phyloP scores from a whole-genome alignment of 179 eudicot genomes.

The Vitellaria paradoxa region DNA sequence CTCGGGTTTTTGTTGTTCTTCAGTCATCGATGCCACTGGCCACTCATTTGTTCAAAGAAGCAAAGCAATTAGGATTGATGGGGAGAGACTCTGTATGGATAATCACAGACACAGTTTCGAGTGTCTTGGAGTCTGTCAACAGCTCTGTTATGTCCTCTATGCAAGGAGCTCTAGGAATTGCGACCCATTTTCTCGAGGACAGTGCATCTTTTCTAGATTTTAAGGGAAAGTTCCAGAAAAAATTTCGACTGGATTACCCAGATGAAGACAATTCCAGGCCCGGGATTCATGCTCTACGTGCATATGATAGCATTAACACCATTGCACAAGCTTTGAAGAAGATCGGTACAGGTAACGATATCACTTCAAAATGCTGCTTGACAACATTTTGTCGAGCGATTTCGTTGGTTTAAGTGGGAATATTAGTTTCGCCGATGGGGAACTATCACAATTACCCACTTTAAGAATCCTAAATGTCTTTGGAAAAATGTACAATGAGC shows the following conservation, averaged over 20 bases:
- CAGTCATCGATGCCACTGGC: slow-evolving; percentile 34
- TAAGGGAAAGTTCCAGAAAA: slow-evolving; percentile 20
- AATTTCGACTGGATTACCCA: slow-evolving; percentile 24
- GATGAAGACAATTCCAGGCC: slow-evolving; percentile 27
- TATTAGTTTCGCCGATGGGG: slow-evolving; percentile 24
- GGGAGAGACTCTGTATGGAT: slow-evolving; percentile 47
- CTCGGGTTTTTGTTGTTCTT: slow-evolving; percentile 52
- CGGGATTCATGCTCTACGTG: slow-evolving; percentile 40
- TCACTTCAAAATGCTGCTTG: background rate
- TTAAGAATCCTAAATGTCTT: slow-evolving; percentile 36
- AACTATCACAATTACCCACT: background rate
- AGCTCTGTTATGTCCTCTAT: slow-evolving; percentile 23
- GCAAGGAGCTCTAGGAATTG: slow-evolving; percentile 44
- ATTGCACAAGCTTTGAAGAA: slow-evolving; percentile 20
- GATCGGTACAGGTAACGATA: background rate
- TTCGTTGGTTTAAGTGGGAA: slow-evolving; percentile 42
- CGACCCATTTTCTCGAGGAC: slow-evolving; percentile 18
- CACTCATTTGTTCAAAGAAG: slow-evolving; percentile 35
- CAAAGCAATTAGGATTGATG: slow-evolving; percentile 32
- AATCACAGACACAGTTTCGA: slow-evolving; percentile 24
- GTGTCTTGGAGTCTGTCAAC: slow-evolving; percentile 35
- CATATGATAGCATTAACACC: slow-evolving; percentile 36
- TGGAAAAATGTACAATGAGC: slow-evolving; percentile 28
- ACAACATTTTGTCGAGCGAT: slow-evolving; percentile 20
- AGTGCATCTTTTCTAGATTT: slow-evolving; percentile 24